A percentile compares a stretch with the other conserved stretches of the same genome.
These are phyloP conservation scores for Rhynchosporium agropyri DNA, from an alignment of 2,329 filamentous ascomycete genomes.

Conservation along the genomic window DNA sequence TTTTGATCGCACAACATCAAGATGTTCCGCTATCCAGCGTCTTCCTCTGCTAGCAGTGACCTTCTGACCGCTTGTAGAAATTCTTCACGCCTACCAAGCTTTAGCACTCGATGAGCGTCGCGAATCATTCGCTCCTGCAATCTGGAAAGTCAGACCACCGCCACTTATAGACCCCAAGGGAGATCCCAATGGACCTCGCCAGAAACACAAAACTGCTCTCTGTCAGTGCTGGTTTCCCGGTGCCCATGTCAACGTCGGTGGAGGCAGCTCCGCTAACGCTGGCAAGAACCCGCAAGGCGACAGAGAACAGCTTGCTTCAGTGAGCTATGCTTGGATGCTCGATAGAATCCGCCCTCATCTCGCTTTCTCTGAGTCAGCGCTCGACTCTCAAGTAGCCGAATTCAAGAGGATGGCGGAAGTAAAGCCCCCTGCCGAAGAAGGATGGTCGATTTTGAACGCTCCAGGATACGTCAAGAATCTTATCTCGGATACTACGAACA, in stretches of 20 bases:
- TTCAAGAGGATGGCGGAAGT: constrained; percentile 21
- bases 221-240: constrained; percentile 36
- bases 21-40: background rate
- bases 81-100: constrained; percentile 53
- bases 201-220: constrained; percentile 31
- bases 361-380: constrained; percentile 41
- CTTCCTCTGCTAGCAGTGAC: background rate
- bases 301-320: constrained; percentile 43
- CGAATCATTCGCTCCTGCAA: constrained; percentile 43
- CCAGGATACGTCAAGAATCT: background rate
- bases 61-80: constrained; percentile 34
- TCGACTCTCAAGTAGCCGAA: constrained; percentile 40
- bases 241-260: constrained; percentile 31
- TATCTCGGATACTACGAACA: constrained; percentile 6
- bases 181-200: background rate
- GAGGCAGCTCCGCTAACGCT: constrained; percentile 16
- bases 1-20: background rate
- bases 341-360: constrained; percentile 45
- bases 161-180: constrained; percentile 12
- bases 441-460: constrained; percentile 13
- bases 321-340: constrained; percentile 33
- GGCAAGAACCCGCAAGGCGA: constrained; percentile 21
- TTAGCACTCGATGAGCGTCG: constrained; percentile 52
- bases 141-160: constrained; percentile 39
- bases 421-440: background rate